Evolutionary conservation across 257 asterid genomes (phyloP), one percentile per base, ranked within the genome.

Genomic region (Linaria vulgaris): DNA sequence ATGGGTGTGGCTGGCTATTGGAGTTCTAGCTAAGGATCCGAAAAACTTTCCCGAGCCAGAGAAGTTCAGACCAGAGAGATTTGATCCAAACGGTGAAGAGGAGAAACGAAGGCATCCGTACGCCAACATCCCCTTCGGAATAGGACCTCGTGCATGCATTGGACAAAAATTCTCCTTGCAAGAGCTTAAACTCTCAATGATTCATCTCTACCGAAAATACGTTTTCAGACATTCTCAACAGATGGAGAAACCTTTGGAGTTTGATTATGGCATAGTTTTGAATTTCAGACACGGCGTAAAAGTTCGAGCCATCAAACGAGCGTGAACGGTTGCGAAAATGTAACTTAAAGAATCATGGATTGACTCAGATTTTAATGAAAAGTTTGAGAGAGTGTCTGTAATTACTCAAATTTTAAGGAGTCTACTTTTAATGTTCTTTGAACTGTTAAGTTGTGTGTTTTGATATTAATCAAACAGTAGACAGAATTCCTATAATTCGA

Each of bases 1-100:
- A 57, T 94, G 99, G 97, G 96, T 90, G 59, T 94, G 99, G 99
- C 57, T 94, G 77, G 96, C 97, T 62, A 76, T 78, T 1, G 99
- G 97, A 46, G 99, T 90, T 70, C 87, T 94, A 5, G 90, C 95
- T 13, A 94, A 87, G 75, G 99, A 94, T 70, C 85, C 95, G 0
- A 86, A 76, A 45, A 80, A 87, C 67, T 94, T 94, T 63, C 95
- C 90, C 0, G 95, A 90, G 22, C 97, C 97, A 0, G 86, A 85
- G 45, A 84, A 84, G 85, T 94, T 94, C 73, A 87, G 39, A 67
- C 99, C 99, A 2, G 97, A 94, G 78, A 85, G 99, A 47, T 94
- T 90, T 12, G 95, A 94, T 68, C 95, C 95, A n/a, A 73, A 80
- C 5, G 85, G 99, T 5, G 84, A 88, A 39, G 99, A 90, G 77